phyloP scores from a whole-genome alignment of 176 grass and related monocot genomes.

The Oryza glaberrima region DNA sequence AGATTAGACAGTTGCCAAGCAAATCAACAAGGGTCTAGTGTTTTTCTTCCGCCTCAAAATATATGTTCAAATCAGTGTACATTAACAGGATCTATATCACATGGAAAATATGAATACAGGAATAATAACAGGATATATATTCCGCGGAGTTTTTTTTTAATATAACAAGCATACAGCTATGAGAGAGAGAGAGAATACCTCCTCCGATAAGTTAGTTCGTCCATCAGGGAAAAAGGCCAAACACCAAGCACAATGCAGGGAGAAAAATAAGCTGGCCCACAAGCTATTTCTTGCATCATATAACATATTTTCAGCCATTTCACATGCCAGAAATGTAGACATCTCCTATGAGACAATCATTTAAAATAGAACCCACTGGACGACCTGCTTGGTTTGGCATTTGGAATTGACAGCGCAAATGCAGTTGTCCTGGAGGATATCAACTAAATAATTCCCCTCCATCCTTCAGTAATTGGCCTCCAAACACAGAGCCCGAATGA shows the following conservation, averaged over 20 bases:
- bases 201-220: constrained; percentile 21
- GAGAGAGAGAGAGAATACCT: neutral
- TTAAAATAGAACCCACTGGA: constrained; percentile 2
- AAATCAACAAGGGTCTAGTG: neutral
- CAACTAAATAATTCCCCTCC: neutral
- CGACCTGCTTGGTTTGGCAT: constrained; percentile 31
- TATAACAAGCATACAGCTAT: too few relatives aligned
- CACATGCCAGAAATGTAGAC: constrained; percentile 17
- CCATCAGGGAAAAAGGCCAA: neutral
- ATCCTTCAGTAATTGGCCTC: neutral
- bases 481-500: neutral
- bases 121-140: neutral
- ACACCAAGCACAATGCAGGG: constrained; percentile 7
- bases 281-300: constrained; percentile 16
- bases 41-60: neutral
- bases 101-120: neutral
- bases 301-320: neutral
- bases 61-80: neutral
- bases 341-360: neutral
- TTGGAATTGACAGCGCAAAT: neutral
- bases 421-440: neutral
- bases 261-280: constrained; percentile 35
- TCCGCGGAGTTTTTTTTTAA: neutral
- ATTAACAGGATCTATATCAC: neutral
- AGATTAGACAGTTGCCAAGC: neutral